Evolutionary conservation across 1,284 basidiomycete genomes (phyloP), one percentile per base, ranked within the genome.

Genomic region (Ceratobasidium sp.): DNA sequence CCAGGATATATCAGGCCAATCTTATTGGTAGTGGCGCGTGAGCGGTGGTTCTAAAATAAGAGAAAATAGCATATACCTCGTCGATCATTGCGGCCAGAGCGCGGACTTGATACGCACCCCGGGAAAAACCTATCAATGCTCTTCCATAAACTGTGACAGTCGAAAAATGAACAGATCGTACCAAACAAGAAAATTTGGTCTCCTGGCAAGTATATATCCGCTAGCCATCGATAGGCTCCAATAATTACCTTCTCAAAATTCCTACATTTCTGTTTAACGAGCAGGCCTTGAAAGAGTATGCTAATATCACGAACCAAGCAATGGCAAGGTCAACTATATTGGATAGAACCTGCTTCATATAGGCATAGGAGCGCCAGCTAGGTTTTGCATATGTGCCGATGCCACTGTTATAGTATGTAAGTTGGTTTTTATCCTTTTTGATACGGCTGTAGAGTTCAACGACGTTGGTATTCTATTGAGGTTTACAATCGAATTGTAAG

Each of bases 81-180:
- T 85, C 79, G 65, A 87, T 86, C 87, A 88, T 87, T 0, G 80
- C 86, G 0, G 87, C 86, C 1, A 87, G 80, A 2, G 82, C 82
- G 3, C 87, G 84, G 12, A 84, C 86, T 82, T 88, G 87, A 80
- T 87, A 88, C 26, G 87, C 87, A 15, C 87, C 87, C 38, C 87
- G 83, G 62, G 87, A 88, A 78, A 88, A 88, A 12, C 87, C 87
- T 87, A 33, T n/a, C n/a, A n/a, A n/a, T n/a, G n/a, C n/a, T n/a
- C n/a, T n/a, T n/a, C n/a, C n/a, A n/a, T n/a, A n/a, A n/a, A n/a
- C n/a, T n/a, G n/a, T n/a, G n/a, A n/a, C n/a, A 62, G 7, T 7
- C 33, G 12, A 15, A 20, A 7, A 17, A 17, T 13, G n/a, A 54
- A 12, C 12, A 28, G 20, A 62, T 20, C 65, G 3, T 78, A 78